Evolutionary conservation across 306 rosid genomes (phyloP).

Genomic region (Notholithocarpus densiflorus): DNA sequence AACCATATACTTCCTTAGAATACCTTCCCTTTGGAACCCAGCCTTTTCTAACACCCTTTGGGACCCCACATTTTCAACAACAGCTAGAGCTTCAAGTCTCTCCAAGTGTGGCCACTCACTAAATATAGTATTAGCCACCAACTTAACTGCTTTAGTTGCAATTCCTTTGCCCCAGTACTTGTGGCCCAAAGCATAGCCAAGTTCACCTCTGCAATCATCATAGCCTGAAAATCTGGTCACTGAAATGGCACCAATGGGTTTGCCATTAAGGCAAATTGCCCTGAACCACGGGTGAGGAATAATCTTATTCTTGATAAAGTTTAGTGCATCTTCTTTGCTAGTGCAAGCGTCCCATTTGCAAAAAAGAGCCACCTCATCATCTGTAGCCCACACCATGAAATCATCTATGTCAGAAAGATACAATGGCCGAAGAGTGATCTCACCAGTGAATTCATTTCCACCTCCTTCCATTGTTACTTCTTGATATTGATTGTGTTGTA

Average conservation of each 20-base stretch:
- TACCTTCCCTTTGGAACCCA: no score
- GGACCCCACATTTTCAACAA: conserved; percentile 57
- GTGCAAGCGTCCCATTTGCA: conserved; percentile 58
- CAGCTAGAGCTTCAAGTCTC: conserved; percentile 73
- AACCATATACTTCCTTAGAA: no score
- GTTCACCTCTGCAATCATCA: conserved; percentile 38
- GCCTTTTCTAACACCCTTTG: conserved; percentile 42
- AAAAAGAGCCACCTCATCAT: conserved; percentile 44
- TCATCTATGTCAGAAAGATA: conserved; percentile 61
- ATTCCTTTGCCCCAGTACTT: conserved; percentile 74
- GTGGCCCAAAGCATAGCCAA: conserved; percentile 60
- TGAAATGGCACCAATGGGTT: conserved; percentile 50
- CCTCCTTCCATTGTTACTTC: conserved; percentile 6
- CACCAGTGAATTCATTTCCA: not conserved
- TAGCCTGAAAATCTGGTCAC: conserved; percentile 23
- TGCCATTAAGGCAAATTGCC: conserved; percentile 53
- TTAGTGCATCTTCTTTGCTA: conserved; percentile 40
- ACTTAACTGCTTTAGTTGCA: conserved; percentile 50
- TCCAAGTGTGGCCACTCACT: conserved; percentile 47
- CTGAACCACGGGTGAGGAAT: conserved; percentile 46
- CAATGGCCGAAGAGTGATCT: conserved; percentile 47
- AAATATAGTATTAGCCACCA: conserved; percentile 42
- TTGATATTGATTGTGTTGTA: not conserved
- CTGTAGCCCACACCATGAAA: conserved; percentile 54
- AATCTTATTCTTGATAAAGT: conserved; percentile 32